Conservation (phyloP, 768 basidiomycete genomes). For the Kondoa subrosea region DNA sequence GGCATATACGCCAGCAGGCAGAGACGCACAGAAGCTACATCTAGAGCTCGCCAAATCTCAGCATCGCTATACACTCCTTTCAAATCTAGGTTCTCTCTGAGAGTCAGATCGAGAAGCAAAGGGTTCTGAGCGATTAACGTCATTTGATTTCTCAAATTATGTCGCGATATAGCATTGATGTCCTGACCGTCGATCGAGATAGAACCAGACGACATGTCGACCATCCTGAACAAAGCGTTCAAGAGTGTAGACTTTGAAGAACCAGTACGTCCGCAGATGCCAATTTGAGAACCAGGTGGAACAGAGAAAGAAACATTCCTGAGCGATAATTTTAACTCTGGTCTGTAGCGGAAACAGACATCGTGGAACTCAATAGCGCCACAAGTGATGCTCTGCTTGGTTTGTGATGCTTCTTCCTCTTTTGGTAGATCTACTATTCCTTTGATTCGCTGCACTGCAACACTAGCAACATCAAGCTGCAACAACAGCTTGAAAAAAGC, state of each 20-base stretch:
- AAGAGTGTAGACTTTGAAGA: slow-evolving; percentile 15
- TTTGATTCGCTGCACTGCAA: not conserved
- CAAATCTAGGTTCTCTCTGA: slow-evolving; percentile 19
- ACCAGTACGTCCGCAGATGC: slow-evolving; percentile 14
- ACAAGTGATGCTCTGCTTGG: not conserved
- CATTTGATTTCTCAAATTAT: slow-evolving; percentile 10
- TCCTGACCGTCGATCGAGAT: slow-evolving; percentile 16
- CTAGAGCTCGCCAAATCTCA: slow-evolving; percentile 18
- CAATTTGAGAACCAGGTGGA: slow-evolving; percentile 8
- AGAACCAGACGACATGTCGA: not conserved
- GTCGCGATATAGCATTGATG: slow-evolving; percentile 5
- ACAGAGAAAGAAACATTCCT: slow-evolving; percentile 13
- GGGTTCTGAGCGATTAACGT: slow-evolving; percentile 17
- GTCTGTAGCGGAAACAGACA: slow-evolving; percentile 9
- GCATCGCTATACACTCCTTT: slow-evolving; percentile 14
- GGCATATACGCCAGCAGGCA: slow-evolving; percentile 10
- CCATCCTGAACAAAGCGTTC: slow-evolving; percentile 17
- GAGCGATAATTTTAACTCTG: slow-evolving; percentile 12
- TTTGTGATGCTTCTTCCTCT: not conserved
- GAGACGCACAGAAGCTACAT: slow-evolving; percentile 10
- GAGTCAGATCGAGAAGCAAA: slow-evolving; percentile 11
- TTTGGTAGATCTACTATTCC: not conserved
- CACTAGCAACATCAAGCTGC: not conserved
- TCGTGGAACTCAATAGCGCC: slow-evolving; percentile 13
- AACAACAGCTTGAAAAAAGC: not conserved